Base-by-base conservation (phyloP, 306 rosid species). In the Begonia fuchsioides region DNA sequence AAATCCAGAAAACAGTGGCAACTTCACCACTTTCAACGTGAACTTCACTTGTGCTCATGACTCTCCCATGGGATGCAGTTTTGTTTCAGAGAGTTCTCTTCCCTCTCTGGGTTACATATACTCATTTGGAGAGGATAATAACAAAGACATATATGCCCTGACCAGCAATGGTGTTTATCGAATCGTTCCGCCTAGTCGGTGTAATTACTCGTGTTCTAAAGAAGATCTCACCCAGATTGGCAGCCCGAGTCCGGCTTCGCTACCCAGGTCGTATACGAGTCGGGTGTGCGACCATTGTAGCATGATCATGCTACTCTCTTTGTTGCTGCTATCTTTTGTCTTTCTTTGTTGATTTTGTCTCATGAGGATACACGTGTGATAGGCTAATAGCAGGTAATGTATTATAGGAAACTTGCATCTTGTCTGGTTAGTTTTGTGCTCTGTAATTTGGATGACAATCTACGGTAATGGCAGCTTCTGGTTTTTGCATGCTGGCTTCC, bases 61-160 rank as follows among this genome's bases (percentile, higher is more conserved):
- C 69, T 77, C 94, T 51, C 85, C 94, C 13, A 41, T 80, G 38
- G 16, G 60, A 32, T 87, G 96, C 45, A 67, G 50, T 40, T 47
- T 75, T 15, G 60, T 72, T 14, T 74, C 82, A 1, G 82, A 68
- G 53, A 83, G 70, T 49, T 53, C 77, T 18, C 85, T 71, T 40
- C 69, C 93, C 32, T 61, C 79, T 12, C 51, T 87, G 46, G 87
- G 85, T 17, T 87, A 83, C 61, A 47, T 82, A 41, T 77, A 12
- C 65, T 87, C 96, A 11, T 83, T 73, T 43, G 94, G 81, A 10
- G 87, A 87, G 65, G 96, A 83, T 69, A 87, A 87, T 65, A 53
- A 15, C 0, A 87, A 80, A 51, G 94, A 87, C 47, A 46, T 87
- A 39, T 77, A 67, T 49, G 2, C 80, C 50, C 93, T 83, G 49